phyloP scores from a whole-genome alignment of 2,329 filamentous ascomycete species.

The Alternaria metachromatica region DNA sequence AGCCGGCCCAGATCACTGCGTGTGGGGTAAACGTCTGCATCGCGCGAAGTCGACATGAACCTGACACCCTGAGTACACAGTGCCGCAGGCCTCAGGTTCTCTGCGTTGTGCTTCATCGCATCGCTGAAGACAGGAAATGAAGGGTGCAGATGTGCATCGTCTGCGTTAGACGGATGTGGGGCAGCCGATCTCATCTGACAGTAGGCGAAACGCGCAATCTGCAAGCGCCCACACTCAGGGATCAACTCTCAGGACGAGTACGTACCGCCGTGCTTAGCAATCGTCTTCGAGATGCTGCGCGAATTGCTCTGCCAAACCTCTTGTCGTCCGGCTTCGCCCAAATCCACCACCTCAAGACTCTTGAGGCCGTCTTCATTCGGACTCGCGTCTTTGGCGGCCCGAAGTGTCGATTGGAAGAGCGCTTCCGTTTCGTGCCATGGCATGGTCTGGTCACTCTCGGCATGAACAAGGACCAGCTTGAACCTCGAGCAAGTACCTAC shows the following conservation, averaged over 20 bases:
- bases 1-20: constrained; percentile 4
- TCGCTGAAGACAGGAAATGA: constrained; percentile 13
- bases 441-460: constrained; percentile 44
- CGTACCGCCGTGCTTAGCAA: constrained; percentile 48
- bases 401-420: constrained; percentile 37
- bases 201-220: constrained; percentile 12
- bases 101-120: not conserved
- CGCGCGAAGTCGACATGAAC: not conserved
- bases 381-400: constrained; percentile 27
- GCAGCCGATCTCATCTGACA: constrained; percentile 9
- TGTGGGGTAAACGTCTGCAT: constrained; percentile 14
- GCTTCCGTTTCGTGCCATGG: constrained; percentile 44
- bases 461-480: constrained; percentile 43
- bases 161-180: constrained; percentile 13
- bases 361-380: constrained; percentile 20
- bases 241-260: constrained; percentile 4
- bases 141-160: constrained; percentile 4
- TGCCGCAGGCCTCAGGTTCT: not conserved
- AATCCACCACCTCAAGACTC: constrained; percentile 30
- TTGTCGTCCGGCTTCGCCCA: constrained; percentile 45
- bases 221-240: not conserved
- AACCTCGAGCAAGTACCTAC: constrained; percentile 25
- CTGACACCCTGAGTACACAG: too few species aligned
- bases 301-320: constrained; percentile 37
- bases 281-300: constrained; percentile 40